phyloP scores from a whole-genome alignment of 2,329 filamentous ascomycete genomes.

The Thielaviopsis populi region DNA sequence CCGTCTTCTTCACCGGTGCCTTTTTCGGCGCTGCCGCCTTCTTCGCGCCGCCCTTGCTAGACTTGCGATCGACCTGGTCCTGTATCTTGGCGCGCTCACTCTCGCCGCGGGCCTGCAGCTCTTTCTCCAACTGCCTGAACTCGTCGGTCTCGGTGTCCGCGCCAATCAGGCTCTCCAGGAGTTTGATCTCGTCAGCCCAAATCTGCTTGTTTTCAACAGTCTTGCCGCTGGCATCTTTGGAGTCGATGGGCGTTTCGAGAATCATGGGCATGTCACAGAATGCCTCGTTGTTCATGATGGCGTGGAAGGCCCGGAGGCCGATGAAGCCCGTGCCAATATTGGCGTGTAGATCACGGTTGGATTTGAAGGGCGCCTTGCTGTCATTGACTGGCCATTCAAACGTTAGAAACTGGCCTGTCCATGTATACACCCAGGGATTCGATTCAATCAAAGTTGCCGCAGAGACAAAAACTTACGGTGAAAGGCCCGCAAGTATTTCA shows the following conservation, averaged over 20 bases:
- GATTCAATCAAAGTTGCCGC: too few species aligned
- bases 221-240: conserved; percentile 48
- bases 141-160: conserved; percentile 63
- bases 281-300: conserved; percentile 65
- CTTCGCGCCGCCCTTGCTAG: conserved; percentile 39
- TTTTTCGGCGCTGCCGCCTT: conserved; percentile 22
- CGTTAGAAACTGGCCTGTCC: not conserved
- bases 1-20: conserved; percentile 24
- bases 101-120: conserved; percentile 52
- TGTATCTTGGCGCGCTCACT: conserved; percentile 60
- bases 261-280: conserved; percentile 78
- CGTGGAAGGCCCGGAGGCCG: conserved; percentile 79
- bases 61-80: conserved; percentile 64
- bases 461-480: conserved; percentile 38
- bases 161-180: conserved; percentile 75
- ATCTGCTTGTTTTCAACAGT: conserved; percentile 62
- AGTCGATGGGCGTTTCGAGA: conserved; percentile 87
- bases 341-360: conserved; percentile 77
- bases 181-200: conserved; percentile 90
- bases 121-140: conserved; percentile 50
- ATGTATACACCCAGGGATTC: not conserved
- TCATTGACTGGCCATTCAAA: conserved; percentile 53
- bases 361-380: conserved; percentile 75
- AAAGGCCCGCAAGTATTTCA: conserved; percentile 66
- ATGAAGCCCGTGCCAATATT: conserved; percentile 95